Base-by-base conservation (phyloP, 2,329 filamentous ascomycete genomes). In the Thielaviopsis ethacetica region DNA sequence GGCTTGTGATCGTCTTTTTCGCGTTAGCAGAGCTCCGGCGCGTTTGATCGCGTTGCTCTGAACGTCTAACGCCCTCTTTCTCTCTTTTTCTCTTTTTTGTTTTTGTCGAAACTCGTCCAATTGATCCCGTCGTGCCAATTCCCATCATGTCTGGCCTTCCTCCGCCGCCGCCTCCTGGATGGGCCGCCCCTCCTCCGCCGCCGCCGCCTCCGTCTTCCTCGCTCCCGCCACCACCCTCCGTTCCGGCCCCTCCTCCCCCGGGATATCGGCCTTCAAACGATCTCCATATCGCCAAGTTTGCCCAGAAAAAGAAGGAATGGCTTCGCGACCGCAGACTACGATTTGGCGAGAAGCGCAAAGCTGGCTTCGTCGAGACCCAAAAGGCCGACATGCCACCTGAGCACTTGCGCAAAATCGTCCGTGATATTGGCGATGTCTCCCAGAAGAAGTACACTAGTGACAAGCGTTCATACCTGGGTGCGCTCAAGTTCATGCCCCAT, bases 221-320 rank as follows among this genome's bases (percentile, higher is more conserved):
- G 13, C 76, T 75, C 27, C 71, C 79, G n/a, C 79, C 79, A 62
- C 78, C 79, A 44, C 79, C 79, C 22, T 76, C 78, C 47, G 75
- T 85, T 49, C 71, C 73, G 30, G 74, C 76, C 51, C 90, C 91
- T 63, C 89, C 90, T 57, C 90, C 91, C 24, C 90, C 90, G 26
- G 89, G 89, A 49, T 94, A 90, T 71, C 83, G 83, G 63, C 89
- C 90, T 51, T 81, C 85, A 24, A 79, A 83, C 64, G 85, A 97
- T 68, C 85, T 90, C 52, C 88, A 91, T 64, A 79, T 88, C 67
- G 90, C 90, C 57, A 98, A 98, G 75, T 95, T 96, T 68, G 88
- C 91, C 60, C 88, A 96, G 72, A 98, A 97, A 80, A 98, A 97
- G 80, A 95, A 90, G 71, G 91, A 96, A 84, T 98, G 94, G 94